phyloP scores from a whole-genome alignment of 257 asterid species.

The Vinca minor region DNA sequence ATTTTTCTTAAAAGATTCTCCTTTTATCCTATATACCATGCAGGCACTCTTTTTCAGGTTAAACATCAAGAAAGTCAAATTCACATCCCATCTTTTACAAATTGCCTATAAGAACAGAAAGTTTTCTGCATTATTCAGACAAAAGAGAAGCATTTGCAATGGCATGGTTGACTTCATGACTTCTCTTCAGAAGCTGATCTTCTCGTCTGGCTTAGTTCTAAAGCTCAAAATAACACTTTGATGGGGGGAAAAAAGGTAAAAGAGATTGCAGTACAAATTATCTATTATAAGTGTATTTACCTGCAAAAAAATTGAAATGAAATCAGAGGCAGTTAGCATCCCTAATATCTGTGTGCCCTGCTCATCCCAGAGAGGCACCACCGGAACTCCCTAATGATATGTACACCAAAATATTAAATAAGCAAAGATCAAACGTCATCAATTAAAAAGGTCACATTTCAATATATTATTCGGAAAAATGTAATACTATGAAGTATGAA shows the following conservation, averaged over 20 bases:
- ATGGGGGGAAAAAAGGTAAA: too few relatives aligned
- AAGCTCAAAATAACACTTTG: slow-evolving; percentile 2
- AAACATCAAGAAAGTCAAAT: too few relatives aligned
- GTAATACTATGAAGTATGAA: not conserved
- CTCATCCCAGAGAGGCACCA: slow-evolving; percentile 56
- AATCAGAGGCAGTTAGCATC: slow-evolving; percentile 71
- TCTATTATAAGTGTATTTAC: slow-evolving; percentile 25
- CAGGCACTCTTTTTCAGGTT: too few relatives aligned
- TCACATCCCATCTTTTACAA: too few relatives aligned
- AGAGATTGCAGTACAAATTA: not conserved
- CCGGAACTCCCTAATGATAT: slow-evolving; percentile 35
- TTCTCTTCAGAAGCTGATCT: too few relatives aligned
- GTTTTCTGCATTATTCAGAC: not conserved
- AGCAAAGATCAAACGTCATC: slow-evolving; percentile 11
- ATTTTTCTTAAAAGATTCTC: too few relatives aligned
- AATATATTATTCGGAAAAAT: not conserved
- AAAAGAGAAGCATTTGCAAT: not conserved
- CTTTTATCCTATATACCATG: too few relatives aligned
- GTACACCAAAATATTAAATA: slow-evolving; percentile 15
- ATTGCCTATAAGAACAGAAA: not conserved
- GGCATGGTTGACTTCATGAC: not conserved
- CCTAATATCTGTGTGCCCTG: slow-evolving; percentile 35
- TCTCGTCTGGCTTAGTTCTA: slow-evolving; percentile 2
- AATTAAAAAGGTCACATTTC: not conserved
- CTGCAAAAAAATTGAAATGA: slow-evolving; percentile 52